A percentile compares a stretch with the other conserved stretches of the same genome.
Evolutionary conservation across 768 basidiomycete genomes (phyloP).

Genomic region (Termitomyces sp.): DNA sequence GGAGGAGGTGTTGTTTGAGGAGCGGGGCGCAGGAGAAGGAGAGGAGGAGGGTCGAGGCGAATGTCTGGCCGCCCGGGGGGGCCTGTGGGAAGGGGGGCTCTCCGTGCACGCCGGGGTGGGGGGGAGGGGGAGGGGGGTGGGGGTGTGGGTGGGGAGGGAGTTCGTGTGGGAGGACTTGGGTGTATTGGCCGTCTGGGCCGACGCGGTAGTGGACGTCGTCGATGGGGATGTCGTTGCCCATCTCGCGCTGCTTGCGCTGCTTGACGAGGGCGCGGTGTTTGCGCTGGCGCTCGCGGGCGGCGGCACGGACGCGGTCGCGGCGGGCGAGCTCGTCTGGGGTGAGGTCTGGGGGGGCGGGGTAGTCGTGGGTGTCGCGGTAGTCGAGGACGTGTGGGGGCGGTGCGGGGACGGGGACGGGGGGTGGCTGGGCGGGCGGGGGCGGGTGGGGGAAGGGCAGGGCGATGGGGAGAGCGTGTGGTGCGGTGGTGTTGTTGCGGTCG

Average conservation of each 20-base stretch:
- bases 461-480: conserved; percentile 21
- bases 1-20: conserved; percentile 73
- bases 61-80: conserved; percentile 67
- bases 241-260: conserved; percentile 78
- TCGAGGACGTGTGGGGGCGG: conserved; percentile 22
- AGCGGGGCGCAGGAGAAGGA: conserved; percentile 74
- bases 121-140: too few relatives aligned
- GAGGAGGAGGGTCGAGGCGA: conserved; percentile 74
- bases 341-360: conserved; percentile 30
- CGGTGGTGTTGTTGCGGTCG: conserved; percentile 41
- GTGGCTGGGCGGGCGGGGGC: conserved; percentile 10
- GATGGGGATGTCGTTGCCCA: conserved; percentile 62
- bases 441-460: conserved; percentile 32
- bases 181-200: conserved; percentile 44
- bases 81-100: conserved; percentile 67
- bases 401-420: not conserved
- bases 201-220: conserved; percentile 70
- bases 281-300: conserved; percentile 77
- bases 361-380: conserved; percentile 12
- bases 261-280: conserved; percentile 81
- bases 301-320: conserved; percentile 69
- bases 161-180: conserved; percentile 43
- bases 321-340: conserved; percentile 66
- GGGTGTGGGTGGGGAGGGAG: conserved; percentile 41
- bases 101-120: too few relatives aligned